Percentiles rank a stretch among this genome's conserved stretches.
phyloP scores from a whole-genome alignment of 2,329 filamentous ascomycete species.

The Madurella mycetomatis region DNA sequence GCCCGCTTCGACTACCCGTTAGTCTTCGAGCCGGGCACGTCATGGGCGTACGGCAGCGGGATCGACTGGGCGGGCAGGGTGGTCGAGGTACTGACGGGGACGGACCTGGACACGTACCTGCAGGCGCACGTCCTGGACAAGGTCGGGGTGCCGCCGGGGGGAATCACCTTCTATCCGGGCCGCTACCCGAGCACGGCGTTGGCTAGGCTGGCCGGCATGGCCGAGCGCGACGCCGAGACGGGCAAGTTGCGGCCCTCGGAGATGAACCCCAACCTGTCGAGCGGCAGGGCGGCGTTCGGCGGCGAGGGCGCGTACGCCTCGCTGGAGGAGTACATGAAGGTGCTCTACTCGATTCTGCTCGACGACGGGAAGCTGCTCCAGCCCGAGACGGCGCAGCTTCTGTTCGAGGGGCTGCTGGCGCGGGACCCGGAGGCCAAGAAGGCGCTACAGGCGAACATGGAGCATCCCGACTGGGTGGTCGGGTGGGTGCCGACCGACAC shows the following conservation, averaged over 20 bases:
- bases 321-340: slow-evolving; percentile 20
- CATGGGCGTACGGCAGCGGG: slow-evolving; percentile 30
- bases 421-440: slow-evolving; percentile 1
- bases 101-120: slow-evolving; percentile 25
- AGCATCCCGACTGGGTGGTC: slow-evolving; percentile 24
- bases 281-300: slow-evolving; percentile 22
- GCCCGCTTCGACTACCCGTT: slow-evolving; percentile 27
- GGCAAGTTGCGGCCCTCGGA: slow-evolving; percentile 3
- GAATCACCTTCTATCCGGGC: slow-evolving; percentile 26
- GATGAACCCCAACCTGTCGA: not conserved
- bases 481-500: slow-evolving; percentile 17
- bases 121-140: slow-evolving; percentile 20
- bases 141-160: slow-evolving; percentile 17
- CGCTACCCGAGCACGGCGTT: not conserved
- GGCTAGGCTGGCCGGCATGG: slow-evolving; percentile 9
- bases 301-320: slow-evolving; percentile 26
- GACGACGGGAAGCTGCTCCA: slow-evolving; percentile 26
- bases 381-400: slow-evolving; percentile 6
- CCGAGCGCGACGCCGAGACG: not conserved
- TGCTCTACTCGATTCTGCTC: slow-evolving; percentile 24
- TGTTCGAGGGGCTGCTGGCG: slow-evolving; percentile 25
- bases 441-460: slow-evolving; percentile 17
- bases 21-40: slow-evolving; percentile 29
- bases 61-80: slow-evolving; percentile 30
- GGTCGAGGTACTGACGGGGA: slow-evolving; percentile 24